Conservation (phyloP, 441 rosid genomes). For the Populus hybrid region DNA sequence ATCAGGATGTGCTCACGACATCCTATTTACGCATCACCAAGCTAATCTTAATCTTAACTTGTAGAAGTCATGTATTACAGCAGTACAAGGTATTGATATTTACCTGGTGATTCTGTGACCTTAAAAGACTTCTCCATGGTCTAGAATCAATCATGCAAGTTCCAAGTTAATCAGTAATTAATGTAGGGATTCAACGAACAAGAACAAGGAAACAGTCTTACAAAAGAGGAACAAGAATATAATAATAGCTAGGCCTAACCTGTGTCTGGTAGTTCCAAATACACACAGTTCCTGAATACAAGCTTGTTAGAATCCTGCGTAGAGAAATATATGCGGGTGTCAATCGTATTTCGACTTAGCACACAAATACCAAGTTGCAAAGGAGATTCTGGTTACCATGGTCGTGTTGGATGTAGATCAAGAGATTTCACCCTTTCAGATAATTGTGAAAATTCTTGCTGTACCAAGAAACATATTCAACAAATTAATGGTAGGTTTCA, state of each 20-base stretch:
- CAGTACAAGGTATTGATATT: neutral
- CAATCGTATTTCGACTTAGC: neutral
- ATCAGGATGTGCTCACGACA: neutral
- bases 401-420: slow-evolving; percentile 85
- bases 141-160: too few relatives aligned
- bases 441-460: slow-evolving; percentile 74
- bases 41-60: too few relatives aligned
- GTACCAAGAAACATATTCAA: slow-evolving; percentile 28
- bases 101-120: slow-evolving; percentile 64
- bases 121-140: too few relatives aligned
- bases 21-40: neutral
- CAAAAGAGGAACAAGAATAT: too few relatives aligned
- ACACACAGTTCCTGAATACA: too few relatives aligned
- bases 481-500: neutral
- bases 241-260: too few relatives aligned
- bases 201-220: too few relatives aligned
- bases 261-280: too few relatives aligned
- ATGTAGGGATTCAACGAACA: too few relatives aligned
- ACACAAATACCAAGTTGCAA: neutral
- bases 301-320: slow-evolving; percentile 69
- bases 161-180: too few relatives aligned
- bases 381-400: slow-evolving; percentile 57
- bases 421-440: slow-evolving; percentile 90
- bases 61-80: too few relatives aligned
- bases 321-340: neutral